phyloP scores from a whole-genome alignment of 495 filamentous ascomycete genomes.

The Neurospora sp. region DNA sequence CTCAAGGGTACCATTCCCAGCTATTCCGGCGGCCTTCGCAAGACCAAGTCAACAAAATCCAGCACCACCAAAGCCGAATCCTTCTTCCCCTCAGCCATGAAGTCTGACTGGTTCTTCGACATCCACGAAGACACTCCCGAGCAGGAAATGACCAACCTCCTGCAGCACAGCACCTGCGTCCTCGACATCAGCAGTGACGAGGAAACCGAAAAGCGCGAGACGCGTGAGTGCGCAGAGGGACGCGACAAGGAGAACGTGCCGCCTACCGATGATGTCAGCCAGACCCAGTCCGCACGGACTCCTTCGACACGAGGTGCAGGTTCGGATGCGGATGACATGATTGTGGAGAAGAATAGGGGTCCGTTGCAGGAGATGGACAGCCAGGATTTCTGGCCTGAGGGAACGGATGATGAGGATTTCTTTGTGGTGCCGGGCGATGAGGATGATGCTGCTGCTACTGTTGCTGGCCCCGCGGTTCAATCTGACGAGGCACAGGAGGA shows the following conservation, averaged over 20 bases:
- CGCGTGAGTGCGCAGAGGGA: constrained; percentile 45
- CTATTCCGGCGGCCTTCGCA: constrained; percentile 31
- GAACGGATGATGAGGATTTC: constrained; percentile 51
- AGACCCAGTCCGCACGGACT: constrained; percentile 24
- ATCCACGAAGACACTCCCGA: constrained; percentile 90
- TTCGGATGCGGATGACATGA: constrained; percentile 28
- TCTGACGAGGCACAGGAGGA: neutral
- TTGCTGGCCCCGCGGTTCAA: neutral
- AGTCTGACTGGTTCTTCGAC: constrained; percentile 76
- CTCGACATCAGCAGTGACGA: constrained; percentile 75
- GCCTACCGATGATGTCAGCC: constrained; percentile 50
- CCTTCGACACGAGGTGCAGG: constrained; percentile 2
- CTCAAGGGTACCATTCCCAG: constrained; percentile 56
- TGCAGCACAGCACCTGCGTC: constrained; percentile 78
- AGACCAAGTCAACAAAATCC: neutral
- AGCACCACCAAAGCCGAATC: constrained; percentile 5
- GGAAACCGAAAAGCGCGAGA: constrained; percentile 42
- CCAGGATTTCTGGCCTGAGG: constrained; percentile 62
- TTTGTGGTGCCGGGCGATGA: constrained; percentile 51
- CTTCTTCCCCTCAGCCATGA: constrained; percentile 24
- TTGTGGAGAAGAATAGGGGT: constrained; percentile 44
- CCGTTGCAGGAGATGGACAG: constrained; percentile 63
- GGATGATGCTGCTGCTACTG: constrained; percentile 21
- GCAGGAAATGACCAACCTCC: constrained; percentile 79
- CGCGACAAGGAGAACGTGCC: constrained; percentile 91